Evolutionary conservation across 148 eudicot genomes (phyloP).

Genomic region (Rhododendron ferrugineum): DNA sequence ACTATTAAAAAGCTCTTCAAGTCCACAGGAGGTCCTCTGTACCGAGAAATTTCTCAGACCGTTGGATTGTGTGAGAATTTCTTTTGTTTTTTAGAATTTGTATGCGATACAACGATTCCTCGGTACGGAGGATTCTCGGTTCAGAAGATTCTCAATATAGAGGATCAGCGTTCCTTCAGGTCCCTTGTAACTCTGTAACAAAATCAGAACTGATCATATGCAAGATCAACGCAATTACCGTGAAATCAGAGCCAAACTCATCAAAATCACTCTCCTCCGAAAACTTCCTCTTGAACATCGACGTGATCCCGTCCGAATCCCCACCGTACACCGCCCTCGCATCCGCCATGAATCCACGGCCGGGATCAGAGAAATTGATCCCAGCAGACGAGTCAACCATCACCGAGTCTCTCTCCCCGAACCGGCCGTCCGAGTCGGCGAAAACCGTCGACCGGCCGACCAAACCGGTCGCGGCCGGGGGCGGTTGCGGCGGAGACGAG

Average conservation of each 20-base stretch:
- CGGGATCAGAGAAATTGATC: conserved; percentile 31
- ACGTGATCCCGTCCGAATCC: conserved; percentile 22
- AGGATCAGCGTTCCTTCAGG: neutral
- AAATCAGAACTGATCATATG: neutral
- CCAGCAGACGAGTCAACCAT: conserved; percentile 11
- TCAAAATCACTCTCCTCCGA: conserved; percentile 13
- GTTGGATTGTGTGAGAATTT: neutral
- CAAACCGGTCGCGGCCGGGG: conserved; percentile 1
- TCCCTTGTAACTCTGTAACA: neutral
- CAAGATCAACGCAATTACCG: conserved; percentile 25
- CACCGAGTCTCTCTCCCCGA: neutral
- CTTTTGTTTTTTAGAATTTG: too few species aligned
- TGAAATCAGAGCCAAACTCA: conserved; percentile 32
- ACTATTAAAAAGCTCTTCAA: neutral
- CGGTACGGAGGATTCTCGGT: too few species aligned
- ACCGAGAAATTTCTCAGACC: neutral
- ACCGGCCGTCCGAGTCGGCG: conserved; percentile 5
- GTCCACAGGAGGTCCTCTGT: neutral
- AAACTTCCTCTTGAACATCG: conserved; percentile 21
- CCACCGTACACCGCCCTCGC: neutral
- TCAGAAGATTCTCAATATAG: neutral
- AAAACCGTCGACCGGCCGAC: conserved; percentile 17
- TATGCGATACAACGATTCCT: too few species aligned
- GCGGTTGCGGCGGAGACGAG: neutral
- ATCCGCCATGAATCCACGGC: conserved; percentile 13